Conservation (phyloP, 345 rosid genomes). For the Pseudoturritis turrita region DNA sequence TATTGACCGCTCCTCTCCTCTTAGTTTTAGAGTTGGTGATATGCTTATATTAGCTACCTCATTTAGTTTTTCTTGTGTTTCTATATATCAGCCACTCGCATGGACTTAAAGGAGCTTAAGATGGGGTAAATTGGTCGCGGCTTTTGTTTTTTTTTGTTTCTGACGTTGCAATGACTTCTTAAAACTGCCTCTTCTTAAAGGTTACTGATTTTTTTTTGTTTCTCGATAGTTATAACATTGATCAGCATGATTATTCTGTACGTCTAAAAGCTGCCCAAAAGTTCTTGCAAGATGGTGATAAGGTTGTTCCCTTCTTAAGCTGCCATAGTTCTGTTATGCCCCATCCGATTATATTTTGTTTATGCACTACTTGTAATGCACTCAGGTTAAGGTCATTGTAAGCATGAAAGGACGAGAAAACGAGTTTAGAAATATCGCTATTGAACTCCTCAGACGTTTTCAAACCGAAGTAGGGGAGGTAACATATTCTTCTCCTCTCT, state of each 20-base stretch:
- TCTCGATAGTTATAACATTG: conserved; percentile 70
- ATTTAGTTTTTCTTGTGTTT: conserved; percentile 1
- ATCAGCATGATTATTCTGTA: conserved; percentile 86
- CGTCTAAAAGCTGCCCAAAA: conserved; percentile 80
- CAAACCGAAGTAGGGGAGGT: conserved; percentile 94
- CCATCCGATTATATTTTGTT: not conserved
- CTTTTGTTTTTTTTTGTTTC: not conserved
- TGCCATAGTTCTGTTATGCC: not conserved
- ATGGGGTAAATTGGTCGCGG: conserved; percentile 57
- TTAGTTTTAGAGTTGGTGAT: conserved; percentile 23
- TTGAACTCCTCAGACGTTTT: conserved; percentile 78
- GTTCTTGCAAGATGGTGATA: conserved; percentile 89
- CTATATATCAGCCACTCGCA: conserved; percentile 50
- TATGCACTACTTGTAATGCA: conserved; percentile 7
- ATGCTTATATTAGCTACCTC: not conserved
- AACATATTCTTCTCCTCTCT: conserved; percentile 7
- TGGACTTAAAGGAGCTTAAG: conserved; percentile 85
- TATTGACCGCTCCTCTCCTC: conserved; percentile 37
- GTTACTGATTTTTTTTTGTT: conserved; percentile 2
- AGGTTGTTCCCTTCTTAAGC: conserved; percentile 44
- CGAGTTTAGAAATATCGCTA: conserved; percentile 81
- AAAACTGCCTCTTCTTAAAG: not conserved
- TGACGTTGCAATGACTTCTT: not conserved
- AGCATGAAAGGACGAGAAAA: conserved; percentile 92
- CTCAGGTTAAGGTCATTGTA: conserved; percentile 91